Base-by-base conservation (phyloP, 2,329 filamentous ascomycete genomes). In the Achaetomium macrosporum region DNA sequence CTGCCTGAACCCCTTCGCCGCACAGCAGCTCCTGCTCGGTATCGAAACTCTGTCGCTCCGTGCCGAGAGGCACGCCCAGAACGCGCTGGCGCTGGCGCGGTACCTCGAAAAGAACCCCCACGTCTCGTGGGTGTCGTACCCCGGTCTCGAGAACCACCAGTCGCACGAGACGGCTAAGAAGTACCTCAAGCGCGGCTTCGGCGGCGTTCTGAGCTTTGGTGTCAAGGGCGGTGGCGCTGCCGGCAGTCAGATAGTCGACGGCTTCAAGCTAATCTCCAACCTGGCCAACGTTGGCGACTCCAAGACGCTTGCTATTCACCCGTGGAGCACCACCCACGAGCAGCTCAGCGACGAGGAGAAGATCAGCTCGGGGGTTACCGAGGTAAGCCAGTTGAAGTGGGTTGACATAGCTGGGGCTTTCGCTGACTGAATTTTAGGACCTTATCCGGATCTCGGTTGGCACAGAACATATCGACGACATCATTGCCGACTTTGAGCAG, bases 401-500 rank as follows among this genome's bases (percentile, higher is more conserved):
- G 8, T 16, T 17, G n/a, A 6, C 10, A 15, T 7, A 4, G 53
- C 31, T 37, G 40, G 57, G 42, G 59, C 15, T 5, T 39, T 1
- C 1, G 15, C 36, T 42, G 16, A 39, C 25, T 12, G 25, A 11
- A 30, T 40, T 13, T 17, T 68, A 90, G 78, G 92, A 95, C 66
- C 83, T 91, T 37, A 96, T 97, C 70, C 88, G 92, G 58, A 93
- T 97, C 65, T 96, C 91, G 0, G 91, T 96, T 54, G 92, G 92
- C 48, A 95, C 87, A 1, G 92, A 97, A 74, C 90, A 96, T 69
- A 95, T 97, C 67, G 91, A 96, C 73, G 92, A 97, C 66, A 96
- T 97, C 64, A 93, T 96, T 66, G 87, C 84, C 63, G 92, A 97
- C 72, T 96, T 97, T 68, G 86, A 92, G 70, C 91, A 96, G 76